A percentile compares a stretch with the other conserved stretches of the same genome.
Evolutionary conservation across 345 rosid species (phyloP).

Genomic region (Arabidopsis thaliana): TAIR10.1 NC_003076.8:9680501-9681000

Average conservation of each 20-base stretch:
- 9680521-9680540: constrained; percentile 92
- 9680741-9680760: constrained; percentile 76
- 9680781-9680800: constrained; percentile 1
- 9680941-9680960: not conserved
- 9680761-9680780: not conserved
- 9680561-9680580: constrained; percentile 66
- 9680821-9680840: constrained; percentile 93
- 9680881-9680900: constrained; percentile 14
- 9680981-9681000: constrained; percentile 80
- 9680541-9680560: constrained; percentile 81
- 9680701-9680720: constrained; percentile 72
- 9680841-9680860: constrained; percentile 87
- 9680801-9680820: constrained; percentile 36
- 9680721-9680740: constrained; percentile 86
- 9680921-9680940: constrained; percentile 3
- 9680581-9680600: not conserved
- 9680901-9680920: not conserved
- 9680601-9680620: constrained; percentile 8
- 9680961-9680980: constrained; percentile 91
- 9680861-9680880: constrained; percentile 77
- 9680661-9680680: constrained; percentile 94
- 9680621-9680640: not conserved
- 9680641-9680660: constrained; percentile 70
- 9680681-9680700: constrained; percentile 92
- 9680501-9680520: constrained; percentile 81